Evolutionary conservation across 2,329 filamentous ascomycete genomes (phyloP), one percentile per base, ranked within the genome.

Genomic region (Fusarium haematococcum): DNA sequence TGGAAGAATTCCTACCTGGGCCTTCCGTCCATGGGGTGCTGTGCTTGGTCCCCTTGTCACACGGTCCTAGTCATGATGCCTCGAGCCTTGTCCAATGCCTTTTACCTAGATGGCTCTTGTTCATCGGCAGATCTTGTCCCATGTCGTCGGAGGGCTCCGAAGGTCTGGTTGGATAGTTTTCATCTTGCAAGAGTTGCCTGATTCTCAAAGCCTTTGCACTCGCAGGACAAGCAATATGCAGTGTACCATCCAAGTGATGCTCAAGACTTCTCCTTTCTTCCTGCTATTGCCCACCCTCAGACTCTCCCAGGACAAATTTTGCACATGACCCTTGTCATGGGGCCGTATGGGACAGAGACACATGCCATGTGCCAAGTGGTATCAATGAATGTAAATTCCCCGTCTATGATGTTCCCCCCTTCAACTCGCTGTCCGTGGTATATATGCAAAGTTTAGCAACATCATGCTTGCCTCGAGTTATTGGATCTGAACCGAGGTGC

Each of bases 11-110:
- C 13, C 27, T 45, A 33, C 52, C 50, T 56, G n/a, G 50, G n/a
- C 30, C 16, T 10, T 54, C 27, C 11, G 48, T 32, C 9, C 6
- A 52, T 32, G 45, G 43, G 59, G 56, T 54, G 52, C 60, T 35
- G 59, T 67, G 63, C 57, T 70, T 66, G 65, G 48, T 58, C 63
- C 65, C 71, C 69, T 58, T 65, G 73, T 75, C 75, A 67, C 75
- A 72, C 64, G 58, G 71, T 45, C 57, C 60, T 48, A 30, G 39
- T 61, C 30, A 52, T 58, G 61, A 60, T 76, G 65, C 30, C 37
- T 65, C 48, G 20, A 45, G 39, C 52, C n/a, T 66, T 50, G 43
- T 63, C 62, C 41, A 57, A 63, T 23, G 43, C 43, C 16, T 39
- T 43, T 27, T 62, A n/a, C 45, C 45, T 10, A n/a, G 30, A 39